Percentiles rank a stretch among this genome's conserved stretches.
Evolutionary conservation across 2,329 filamentous ascomycete genomes (phyloP).

Genomic region (Colletotrichum phormii): DNA sequence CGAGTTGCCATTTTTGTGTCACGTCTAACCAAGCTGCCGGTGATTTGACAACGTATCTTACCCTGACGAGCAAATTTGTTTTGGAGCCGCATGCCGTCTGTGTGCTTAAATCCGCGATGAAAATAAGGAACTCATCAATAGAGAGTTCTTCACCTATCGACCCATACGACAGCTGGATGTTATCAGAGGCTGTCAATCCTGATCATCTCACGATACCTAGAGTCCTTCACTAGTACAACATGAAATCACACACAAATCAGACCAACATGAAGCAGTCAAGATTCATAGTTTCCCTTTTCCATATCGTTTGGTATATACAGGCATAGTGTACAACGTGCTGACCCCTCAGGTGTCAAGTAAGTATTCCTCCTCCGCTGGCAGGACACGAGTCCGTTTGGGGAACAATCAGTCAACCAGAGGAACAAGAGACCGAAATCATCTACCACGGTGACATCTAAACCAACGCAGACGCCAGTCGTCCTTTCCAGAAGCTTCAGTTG

Average conservation of each 20-base stretch:
- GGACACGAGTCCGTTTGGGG: not conserved
- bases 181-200: not conserved
- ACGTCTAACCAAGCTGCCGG: not conserved
- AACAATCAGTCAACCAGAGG: conserved; percentile 10
- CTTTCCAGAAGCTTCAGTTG: conserved; percentile 26
- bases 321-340: conserved; percentile 32
- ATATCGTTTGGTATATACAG: conserved; percentile 34
- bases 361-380: conserved; percentile 25
- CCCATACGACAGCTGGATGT: not conserved
- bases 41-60: not conserved
- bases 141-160: too few species aligned
- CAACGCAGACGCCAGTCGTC: conserved; percentile 22
- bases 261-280: not conserved
- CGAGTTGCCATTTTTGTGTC: not conserved
- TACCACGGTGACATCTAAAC: conserved; percentile 14
- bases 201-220: too few species aligned
- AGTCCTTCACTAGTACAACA: not conserved
- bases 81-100: not conserved
- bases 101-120: too few species aligned
- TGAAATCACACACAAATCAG: not conserved
- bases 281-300: conserved; percentile 2
- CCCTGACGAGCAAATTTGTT: not conserved
- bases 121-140: too few species aligned
- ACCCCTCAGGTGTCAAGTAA: conserved; percentile 20
- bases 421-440: conserved; percentile 20